Evolutionary conservation across 2,329 filamentous ascomycete species (phyloP).

Genomic region (Fusarium sp.): DNA sequence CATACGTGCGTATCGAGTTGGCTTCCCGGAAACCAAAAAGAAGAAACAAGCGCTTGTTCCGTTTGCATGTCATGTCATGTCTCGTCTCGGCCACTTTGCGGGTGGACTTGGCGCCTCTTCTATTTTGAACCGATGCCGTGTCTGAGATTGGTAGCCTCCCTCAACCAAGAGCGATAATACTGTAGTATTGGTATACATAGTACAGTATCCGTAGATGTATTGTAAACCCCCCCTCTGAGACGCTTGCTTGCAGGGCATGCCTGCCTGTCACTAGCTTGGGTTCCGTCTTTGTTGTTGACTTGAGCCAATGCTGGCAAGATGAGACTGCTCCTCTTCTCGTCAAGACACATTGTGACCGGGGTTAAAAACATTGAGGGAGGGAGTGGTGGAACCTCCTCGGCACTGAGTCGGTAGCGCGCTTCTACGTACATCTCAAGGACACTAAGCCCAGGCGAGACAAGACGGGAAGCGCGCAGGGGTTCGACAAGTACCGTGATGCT

Average conservation of each 20-base stretch:
- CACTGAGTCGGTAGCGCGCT: conserved; percentile 39
- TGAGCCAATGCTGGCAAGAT: conserved; percentile 15
- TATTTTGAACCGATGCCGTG: conserved; percentile 26
- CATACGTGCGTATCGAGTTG: conserved; percentile 21
- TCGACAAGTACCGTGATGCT: conserved; percentile 34
- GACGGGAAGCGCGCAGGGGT: conserved; percentile 36
- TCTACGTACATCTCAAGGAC: conserved; percentile 33
- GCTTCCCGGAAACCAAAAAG: conserved; percentile 21
- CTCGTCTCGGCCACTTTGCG: conserved; percentile 41
- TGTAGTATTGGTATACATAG: too few species aligned
- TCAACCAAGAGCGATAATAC: too few species aligned
- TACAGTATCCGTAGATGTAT: background rate
- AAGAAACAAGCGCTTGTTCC: conserved; percentile 13
- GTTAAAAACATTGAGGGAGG: conserved; percentile 21
- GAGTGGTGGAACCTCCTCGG: conserved; percentile 33
- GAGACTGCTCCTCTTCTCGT: conserved; percentile 26
- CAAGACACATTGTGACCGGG: conserved; percentile 7
- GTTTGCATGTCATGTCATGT: conserved; percentile 33
- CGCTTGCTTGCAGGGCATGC: conserved; percentile 16
- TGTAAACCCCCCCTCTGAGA: conserved; percentile 4
- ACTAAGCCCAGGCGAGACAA: conserved; percentile 24
- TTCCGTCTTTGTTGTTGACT: conserved; percentile 12
- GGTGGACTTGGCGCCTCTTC: conserved; percentile 31
- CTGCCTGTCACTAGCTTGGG: conserved; percentile 5
- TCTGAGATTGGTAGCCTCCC: background rate